Evolutionary conservation across 2,329 filamentous ascomycete species (phyloP), one percentile per base, ranked within the genome.

Genomic region (Verticillium isaacii): DNA sequence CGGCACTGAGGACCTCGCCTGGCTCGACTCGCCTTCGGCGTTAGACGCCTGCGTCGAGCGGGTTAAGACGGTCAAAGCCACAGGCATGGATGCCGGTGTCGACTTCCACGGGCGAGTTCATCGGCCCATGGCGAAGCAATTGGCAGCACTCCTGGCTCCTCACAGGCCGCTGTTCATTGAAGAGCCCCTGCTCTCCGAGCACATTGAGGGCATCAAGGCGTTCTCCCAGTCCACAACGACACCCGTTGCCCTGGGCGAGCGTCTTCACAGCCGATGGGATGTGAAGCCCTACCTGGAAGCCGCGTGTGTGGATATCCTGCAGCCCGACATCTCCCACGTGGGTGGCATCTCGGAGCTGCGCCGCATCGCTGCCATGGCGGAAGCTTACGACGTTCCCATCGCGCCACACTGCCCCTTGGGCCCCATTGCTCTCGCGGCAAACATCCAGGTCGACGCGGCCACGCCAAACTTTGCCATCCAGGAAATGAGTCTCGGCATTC

Each of bases 41-140:
- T 79, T 93, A 0, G 81, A 89, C 55, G 78, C 82, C 5, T 86
- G 84, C 55, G 85, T 92, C 2, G 84, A 90, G 62, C 81, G 90
- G 1, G 77, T 93, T 14, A 86, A 88, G 66, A 79, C 83, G 0
- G 90, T 93, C 11, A 91, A 89, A 70, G 79, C 81, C 0, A 74
- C 91, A 0, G 89, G 89, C 1, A 82, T 93, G 66, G 89, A 93
- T 61, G 89, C 83, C 0, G 91, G 87, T 1, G 80, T 93, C 32
- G 91, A 93, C 68, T 93, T 93, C 73, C 91, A 93, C 70, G 91
- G 90, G 3, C 84, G 89, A 9, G 78, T 92, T 0, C 90, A 93
- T 74, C 89, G 89, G 64, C 88, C 89, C n/a, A 93, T 93, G 89
- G 90, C 89, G 0, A 91, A 90, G 67, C 90, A 93, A 67, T 81